A percentile compares a stretch with the other conserved stretches of the same genome.
Conservation (phyloP, 176 grass and related monocot species). For the Aegilops tauschii region DNA sequence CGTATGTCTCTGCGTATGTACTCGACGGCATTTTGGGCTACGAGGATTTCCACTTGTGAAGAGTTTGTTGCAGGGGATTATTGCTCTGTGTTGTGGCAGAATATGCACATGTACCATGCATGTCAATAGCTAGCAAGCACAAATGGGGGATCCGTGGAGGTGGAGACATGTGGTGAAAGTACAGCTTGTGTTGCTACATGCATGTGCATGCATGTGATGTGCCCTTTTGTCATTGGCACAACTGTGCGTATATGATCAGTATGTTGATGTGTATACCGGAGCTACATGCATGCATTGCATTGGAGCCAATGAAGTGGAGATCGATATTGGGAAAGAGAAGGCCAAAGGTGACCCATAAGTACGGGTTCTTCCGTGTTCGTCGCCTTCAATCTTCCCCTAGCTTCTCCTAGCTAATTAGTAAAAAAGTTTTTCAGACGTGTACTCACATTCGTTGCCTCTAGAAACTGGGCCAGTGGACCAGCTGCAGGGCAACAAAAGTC, state of each 20-base stretch:
- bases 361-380: no score
- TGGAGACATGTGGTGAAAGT: conserved; percentile 21
- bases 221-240: background rate
- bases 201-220: conserved; percentile 8
- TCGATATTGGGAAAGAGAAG: background rate
- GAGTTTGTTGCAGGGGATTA: background rate
- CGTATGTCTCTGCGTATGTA: conserved; percentile 1
- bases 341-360: no score
- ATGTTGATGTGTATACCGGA: background rate
- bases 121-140: conserved; percentile 17
- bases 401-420: no score
- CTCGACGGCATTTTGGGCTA: conserved; percentile 24
- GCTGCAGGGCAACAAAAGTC: conserved; percentile 35
- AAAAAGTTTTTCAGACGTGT: no score
- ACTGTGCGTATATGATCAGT: background rate
- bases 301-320: background rate
- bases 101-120: background rate
- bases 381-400: no score
- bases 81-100: conserved; percentile 35
- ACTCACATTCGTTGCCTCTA: background rate
- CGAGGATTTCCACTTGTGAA: conserved; percentile 43
- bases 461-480: background rate
- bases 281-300: background rate
- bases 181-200: background rate
- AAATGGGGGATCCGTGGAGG: background rate